These are phyloP conservation scores for Cryptococcus wingfieldii DNA, from an alignment of 1,284 basidiomycete genomes.

Conservation along the genomic window DNA sequence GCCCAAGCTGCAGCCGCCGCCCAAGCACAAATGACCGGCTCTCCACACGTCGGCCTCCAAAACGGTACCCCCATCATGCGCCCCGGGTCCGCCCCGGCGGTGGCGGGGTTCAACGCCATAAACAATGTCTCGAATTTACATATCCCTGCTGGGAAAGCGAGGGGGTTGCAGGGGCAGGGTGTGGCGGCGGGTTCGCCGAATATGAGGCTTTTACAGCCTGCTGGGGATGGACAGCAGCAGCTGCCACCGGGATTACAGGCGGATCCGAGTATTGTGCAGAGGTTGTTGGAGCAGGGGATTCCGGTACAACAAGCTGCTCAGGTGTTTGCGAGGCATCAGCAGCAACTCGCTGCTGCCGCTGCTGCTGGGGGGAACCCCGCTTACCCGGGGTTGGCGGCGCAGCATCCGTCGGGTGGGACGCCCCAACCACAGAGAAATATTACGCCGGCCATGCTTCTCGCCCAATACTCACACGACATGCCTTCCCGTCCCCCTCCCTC, in stretches of 20 bases:
- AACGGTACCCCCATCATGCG: constrained; percentile 5
- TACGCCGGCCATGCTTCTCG: constrained; percentile 22
- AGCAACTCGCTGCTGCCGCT: neutral
- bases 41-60: neutral
- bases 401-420: neutral
- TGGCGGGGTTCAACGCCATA: constrained; percentile 9
- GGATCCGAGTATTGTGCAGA: constrained; percentile 13
- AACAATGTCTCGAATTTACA: constrained; percentile 31
- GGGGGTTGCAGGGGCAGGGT: constrained; percentile 7
- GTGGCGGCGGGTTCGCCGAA: neutral
- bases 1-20: constrained; percentile 1
- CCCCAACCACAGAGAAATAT: constrained; percentile 8
- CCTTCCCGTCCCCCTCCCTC: neutral
- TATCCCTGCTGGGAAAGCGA: constrained; percentile 36
- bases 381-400: neutral
- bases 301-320: constrained; percentile 21
- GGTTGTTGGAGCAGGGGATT: constrained; percentile 36
- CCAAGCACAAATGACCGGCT: neutral
- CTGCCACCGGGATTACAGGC: neutral
- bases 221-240: neutral
- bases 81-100: neutral
- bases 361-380: neutral
- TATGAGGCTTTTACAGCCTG: neutral
- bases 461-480: constrained; percentile 14
- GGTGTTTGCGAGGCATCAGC: constrained; percentile 5